Percentiles rank a stretch among this genome's conserved stretches.
These are phyloP conservation scores for Bipolaris victoriae DNA, from an alignment of 2,329 filamentous ascomycete species.

Conservation along the genomic window DNA sequence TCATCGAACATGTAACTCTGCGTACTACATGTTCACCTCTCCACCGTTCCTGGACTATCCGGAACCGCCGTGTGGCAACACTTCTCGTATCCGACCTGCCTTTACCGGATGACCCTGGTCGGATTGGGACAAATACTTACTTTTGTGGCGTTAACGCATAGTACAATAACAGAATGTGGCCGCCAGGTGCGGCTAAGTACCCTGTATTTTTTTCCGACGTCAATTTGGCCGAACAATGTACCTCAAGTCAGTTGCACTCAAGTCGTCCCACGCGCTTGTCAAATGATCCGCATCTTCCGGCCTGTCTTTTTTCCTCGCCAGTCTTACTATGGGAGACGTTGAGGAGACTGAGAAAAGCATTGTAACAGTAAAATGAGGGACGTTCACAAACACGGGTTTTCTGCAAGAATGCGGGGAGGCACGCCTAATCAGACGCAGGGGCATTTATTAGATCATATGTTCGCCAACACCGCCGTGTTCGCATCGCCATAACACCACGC, in stretches of 20 bases:
- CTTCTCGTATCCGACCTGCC: neutral
- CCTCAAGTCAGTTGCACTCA: neutral
- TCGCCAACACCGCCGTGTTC: neutral
- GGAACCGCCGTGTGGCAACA: neutral
- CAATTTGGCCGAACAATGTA: neutral
- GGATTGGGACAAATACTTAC: neutral
- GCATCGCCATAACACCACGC: neutral
- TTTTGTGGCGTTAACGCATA: too few relatives aligned
- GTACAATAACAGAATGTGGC: too few relatives aligned
- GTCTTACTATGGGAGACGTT: neutral
- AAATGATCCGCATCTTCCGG: neutral
- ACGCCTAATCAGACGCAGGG: neutral
- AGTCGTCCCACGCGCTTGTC: neutral
- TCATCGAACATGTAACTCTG: too few relatives aligned
- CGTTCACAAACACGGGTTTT: neutral
- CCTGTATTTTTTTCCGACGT: neutral
- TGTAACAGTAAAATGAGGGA: neutral
- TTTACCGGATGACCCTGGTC: neutral
- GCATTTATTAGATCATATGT: neutral
- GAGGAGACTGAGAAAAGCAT: neutral
- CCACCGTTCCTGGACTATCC: neutral
- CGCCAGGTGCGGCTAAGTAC: neutral
- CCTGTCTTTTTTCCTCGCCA: neutral
- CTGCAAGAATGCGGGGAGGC: slow-evolving; percentile 3
- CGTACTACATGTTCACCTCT: too few relatives aligned